Evolutionary conservation across 345 rosid species (phyloP).

Genomic region (Pistacia atlantica): DNA sequence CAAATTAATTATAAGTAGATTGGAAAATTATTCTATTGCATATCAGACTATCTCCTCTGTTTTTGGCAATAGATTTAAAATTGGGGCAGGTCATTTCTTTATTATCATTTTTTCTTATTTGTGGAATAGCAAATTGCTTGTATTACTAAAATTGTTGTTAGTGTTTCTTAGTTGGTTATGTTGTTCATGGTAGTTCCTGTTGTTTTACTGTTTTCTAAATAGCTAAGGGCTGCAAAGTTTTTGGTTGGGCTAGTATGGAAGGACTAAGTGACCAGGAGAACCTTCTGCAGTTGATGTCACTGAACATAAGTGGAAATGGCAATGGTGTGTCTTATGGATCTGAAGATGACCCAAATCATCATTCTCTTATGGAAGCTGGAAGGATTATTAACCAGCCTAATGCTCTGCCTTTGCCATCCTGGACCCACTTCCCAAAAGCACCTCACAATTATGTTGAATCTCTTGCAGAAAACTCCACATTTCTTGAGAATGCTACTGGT

Average conservation of each 20-base stretch:
- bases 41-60: background rate
- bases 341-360: conserved; percentile 23
- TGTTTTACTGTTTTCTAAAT: conserved; percentile 4
- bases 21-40: background rate
- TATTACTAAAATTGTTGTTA: background rate
- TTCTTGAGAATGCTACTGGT: conserved; percentile 28
- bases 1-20: background rate
- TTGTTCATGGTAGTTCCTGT: background rate
- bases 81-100: background rate
- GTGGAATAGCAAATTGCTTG: background rate
- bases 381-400: conserved; percentile 13
- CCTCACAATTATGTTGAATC: conserved; percentile 37
- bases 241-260: conserved; percentile 30
- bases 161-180: background rate
- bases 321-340: conserved; percentile 22
- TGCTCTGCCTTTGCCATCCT: conserved; percentile 29
- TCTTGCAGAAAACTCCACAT: conserved; percentile 30
- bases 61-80: background rate
- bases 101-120: background rate
- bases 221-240: background rate
- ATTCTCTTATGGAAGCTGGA: conserved; percentile 8
- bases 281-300: conserved; percentile 21
- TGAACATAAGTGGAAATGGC: conserved; percentile 21
- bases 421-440: conserved; percentile 26
- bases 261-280: conserved; percentile 21